Evolutionary conservation across 257 asterid genomes (phyloP), one percentile per base, ranked within the genome.

Genomic region (Gynochthodes officinalis): DNA sequence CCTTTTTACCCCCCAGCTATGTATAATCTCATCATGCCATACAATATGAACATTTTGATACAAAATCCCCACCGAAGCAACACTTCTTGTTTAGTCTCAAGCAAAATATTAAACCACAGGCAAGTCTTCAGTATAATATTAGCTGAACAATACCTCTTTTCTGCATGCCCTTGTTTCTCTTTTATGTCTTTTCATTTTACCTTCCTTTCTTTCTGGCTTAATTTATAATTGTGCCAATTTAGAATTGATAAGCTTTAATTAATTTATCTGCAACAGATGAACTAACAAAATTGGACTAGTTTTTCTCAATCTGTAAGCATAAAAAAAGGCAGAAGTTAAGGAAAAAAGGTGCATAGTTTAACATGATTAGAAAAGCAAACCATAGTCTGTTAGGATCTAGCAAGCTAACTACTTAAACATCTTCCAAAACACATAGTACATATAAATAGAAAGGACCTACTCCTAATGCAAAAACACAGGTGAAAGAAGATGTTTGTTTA

Each of bases 401-500:
- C 48, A 68, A 11, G 62, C 61, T 33, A 63, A 21, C 40, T 54
- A 64, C 64, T 32, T 69, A 39, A 69, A 53, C 62, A 23, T 61
- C 72, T 40, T 64, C 33, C 32, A 46, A 35, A 33, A 59, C 62
- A 49, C 68, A 18, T 57, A 7, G 39, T 39, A 60, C 66, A 76
- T 43, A 69, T 59, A 25, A 59, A 60, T 27, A 14, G 46, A 63
- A 46, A 59, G 12, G 25, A 16, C 59, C 71, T 28, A 43, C 23
- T 32, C n/a, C 25, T 63, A 63, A 70, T 35, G 53, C 33, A 54
- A 48, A 55, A 53, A 67, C 37, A 40, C 32, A 28, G 33, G 46
- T 18, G 16, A 40, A 64, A 64, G 68, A 68, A 79, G 82, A 78
- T 69, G 44, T 76, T 74, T 42, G 75, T 75, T 74, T 70, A 57